These are phyloP conservation scores for Ceratobasidium papillatum DNA, from an alignment of 1,284 basidiomycete genomes.

Conservation along the genomic window DNA sequence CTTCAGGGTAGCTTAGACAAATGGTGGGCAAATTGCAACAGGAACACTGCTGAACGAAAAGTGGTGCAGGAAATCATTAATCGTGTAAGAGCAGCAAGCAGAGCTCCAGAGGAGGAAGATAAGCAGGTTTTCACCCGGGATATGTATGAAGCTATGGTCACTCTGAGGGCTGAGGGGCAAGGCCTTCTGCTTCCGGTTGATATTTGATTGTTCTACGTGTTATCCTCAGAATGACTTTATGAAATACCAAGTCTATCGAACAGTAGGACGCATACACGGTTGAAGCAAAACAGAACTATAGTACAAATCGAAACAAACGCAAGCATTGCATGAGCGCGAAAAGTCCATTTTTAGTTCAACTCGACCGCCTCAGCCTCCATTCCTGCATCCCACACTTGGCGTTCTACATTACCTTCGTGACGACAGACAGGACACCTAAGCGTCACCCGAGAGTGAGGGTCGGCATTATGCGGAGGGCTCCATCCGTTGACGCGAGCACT, in stretches of 20 bases:
- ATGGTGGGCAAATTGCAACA: conserved; percentile 80
- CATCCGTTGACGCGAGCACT: conserved; percentile 32
- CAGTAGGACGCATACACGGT: background rate
- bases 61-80: conserved; percentile 62
- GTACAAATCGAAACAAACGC: background rate
- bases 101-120: conserved; percentile 40
- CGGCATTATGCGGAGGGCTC: conserved; percentile 6
- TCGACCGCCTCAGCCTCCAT: conserved; percentile 4
- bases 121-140: conserved; percentile 63
- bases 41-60: conserved; percentile 65
- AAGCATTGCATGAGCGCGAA: background rate
- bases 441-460: conserved; percentile 1
- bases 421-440: conserved; percentile 35
- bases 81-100: conserved; percentile 55
- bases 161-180: conserved; percentile 53
- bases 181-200: conserved; percentile 7
- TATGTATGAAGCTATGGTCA: conserved; percentile 62
- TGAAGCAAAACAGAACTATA: background rate
- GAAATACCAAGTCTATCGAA: background rate
- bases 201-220: background rate
- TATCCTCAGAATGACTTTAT: background rate
- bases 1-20: conserved; percentile 72
- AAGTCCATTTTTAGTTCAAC: background rate
- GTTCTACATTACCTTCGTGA: conserved; percentile 14
- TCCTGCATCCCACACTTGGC: conserved; percentile 25